Conservation (phyloP, 805 yeast species). For the Blastobotrys peoriensis region DNA sequence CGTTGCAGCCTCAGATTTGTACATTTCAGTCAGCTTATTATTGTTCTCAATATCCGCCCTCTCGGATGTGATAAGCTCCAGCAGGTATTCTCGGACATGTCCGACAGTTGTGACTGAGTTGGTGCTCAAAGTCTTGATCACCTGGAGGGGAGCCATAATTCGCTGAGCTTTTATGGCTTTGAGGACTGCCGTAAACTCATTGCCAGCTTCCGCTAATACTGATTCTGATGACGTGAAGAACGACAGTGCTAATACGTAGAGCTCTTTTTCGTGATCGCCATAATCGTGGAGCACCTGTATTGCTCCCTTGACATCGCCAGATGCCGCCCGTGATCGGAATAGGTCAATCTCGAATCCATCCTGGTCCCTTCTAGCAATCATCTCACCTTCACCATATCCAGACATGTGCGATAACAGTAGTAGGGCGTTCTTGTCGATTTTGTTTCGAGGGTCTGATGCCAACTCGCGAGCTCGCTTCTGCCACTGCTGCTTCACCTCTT, state of each 20-base stretch:
- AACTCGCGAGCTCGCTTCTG: constrained; percentile 53
- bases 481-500: constrained; percentile 49
- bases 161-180: constrained; percentile 45
- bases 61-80: constrained; percentile 54
- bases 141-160: constrained; percentile 66
- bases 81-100: constrained; percentile 59
- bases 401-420: constrained; percentile 51
- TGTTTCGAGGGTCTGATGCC: constrained; percentile 40
- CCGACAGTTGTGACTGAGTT: constrained; percentile 66
- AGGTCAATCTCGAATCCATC: constrained; percentile 52
- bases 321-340: constrained; percentile 58
- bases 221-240: constrained; percentile 53
- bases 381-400: constrained; percentile 27
- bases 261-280: constrained; percentile 57
- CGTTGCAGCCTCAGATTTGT: constrained; percentile 57
- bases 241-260: constrained; percentile 59
- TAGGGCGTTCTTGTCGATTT: constrained; percentile 51
- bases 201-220: constrained; percentile 47
- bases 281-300: constrained; percentile 50
- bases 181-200: constrained; percentile 45
- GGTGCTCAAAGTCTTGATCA: constrained; percentile 60
- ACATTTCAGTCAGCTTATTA: constrained; percentile 56
- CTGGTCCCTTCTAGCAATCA: constrained; percentile 24
- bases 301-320: constrained; percentile 53
- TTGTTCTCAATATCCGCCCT: constrained; percentile 65